Percentiles rank a stretch among this genome's conserved stretches.
Conservation (phyloP, 164 flowering plant genomes). For the Malania oleifera region DNA sequence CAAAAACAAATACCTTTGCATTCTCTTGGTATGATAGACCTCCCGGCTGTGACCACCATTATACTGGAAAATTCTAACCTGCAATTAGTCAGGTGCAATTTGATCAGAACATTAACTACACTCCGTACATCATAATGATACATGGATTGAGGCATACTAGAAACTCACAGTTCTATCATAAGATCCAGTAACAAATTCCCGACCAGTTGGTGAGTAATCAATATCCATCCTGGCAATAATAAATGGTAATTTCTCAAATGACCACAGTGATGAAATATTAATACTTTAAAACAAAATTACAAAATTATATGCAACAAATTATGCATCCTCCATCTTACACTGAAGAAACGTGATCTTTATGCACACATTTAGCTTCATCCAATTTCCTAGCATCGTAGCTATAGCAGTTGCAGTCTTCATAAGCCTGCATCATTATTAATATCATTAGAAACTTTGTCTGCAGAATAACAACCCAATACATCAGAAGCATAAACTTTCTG, state of each 20-base stretch:
- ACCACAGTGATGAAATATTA: no score
- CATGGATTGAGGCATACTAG: no score
- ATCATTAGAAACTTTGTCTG: not conserved
- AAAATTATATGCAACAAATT: not conserved
- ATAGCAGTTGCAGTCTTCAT: constrained; percentile 93
- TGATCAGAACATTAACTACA: not conserved
- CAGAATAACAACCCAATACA: not conserved
- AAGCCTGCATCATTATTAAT: constrained; percentile 49
- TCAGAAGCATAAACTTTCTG: no score
- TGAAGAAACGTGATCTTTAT: constrained; percentile 90
- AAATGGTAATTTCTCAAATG: constrained; percentile 1
- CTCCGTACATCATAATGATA: not conserved
- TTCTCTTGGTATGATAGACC: constrained; percentile 92
- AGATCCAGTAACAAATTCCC: constrained; percentile 96
- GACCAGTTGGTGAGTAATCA: constrained; percentile 94
- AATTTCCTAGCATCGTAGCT: constrained; percentile 80
- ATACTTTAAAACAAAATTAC: no score
- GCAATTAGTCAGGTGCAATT: constrained; percentile 12
- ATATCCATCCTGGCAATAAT: constrained; percentile 77
- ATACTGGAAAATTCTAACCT: constrained; percentile 86
- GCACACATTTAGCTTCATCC: constrained; percentile 85
- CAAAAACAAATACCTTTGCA: no score
- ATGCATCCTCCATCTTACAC: constrained; percentile 52
- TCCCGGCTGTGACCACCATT: constrained; percentile 95
- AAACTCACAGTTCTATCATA: constrained; percentile 94